Conservation (phyloP, 2,329 filamentous ascomycete species). For the Cladosporium sphaerospermum region DNA sequence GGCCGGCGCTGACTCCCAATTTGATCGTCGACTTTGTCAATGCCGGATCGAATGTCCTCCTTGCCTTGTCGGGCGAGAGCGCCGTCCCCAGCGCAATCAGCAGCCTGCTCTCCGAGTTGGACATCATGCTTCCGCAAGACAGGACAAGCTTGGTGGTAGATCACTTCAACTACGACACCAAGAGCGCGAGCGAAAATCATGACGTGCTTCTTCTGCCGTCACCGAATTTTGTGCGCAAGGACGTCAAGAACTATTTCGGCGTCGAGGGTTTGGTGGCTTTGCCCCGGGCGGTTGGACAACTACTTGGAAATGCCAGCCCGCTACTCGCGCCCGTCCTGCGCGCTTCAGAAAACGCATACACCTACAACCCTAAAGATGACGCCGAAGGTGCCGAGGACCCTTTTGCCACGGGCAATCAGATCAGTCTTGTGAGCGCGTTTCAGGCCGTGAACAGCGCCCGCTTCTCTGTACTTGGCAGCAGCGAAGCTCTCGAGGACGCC, state of each 20-base stretch:
- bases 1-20: slow-evolving; percentile 80
- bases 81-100: slow-evolving; percentile 66
- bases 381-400: slow-evolving; percentile 65
- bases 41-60: slow-evolving; percentile 80
- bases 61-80: slow-evolving; percentile 69
- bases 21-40: slow-evolving; percentile 87
- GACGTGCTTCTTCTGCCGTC: slow-evolving; percentile 76
- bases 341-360: slow-evolving; percentile 80
- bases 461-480: slow-evolving; percentile 75
- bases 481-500: slow-evolving; percentile 78
- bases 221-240: slow-evolving; percentile 58
- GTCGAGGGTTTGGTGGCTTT: slow-evolving; percentile 69
- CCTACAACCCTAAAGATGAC: slow-evolving; percentile 89
- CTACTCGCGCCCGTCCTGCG: slow-evolving; percentile 76
- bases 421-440: slow-evolving; percentile 75
- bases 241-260: slow-evolving; percentile 71
- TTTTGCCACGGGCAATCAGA: slow-evolving; percentile 76
- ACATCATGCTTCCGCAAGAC: slow-evolving; percentile 80
- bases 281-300: slow-evolving; percentile 73
- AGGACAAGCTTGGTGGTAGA: slow-evolving; percentile 82
- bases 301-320: slow-evolving; percentile 67
- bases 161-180: slow-evolving; percentile 86
- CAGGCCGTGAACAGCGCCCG: slow-evolving; percentile 93
- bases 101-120: slow-evolving; percentile 77
- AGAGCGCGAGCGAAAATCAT: slow-evolving; percentile 73